Base-by-base conservation (phyloP, 2,329 filamentous ascomycete species). In the Stemphylium vesicarium region DNA sequence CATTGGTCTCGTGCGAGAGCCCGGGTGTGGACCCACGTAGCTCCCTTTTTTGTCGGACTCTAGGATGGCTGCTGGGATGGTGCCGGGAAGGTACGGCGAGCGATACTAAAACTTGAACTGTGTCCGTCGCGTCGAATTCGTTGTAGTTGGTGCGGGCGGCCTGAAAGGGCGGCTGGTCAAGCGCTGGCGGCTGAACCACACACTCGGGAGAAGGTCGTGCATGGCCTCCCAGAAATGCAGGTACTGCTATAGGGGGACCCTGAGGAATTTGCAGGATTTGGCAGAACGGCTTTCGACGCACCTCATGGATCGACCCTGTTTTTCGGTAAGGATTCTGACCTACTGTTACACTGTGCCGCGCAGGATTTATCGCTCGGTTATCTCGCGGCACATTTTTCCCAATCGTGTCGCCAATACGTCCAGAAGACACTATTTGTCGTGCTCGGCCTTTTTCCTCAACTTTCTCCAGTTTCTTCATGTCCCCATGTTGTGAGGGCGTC, bases 171-270 rank as follows among this genome's bases (percentile, higher is more conserved):
- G 15, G 37, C 39, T 35, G 39, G 46, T 54, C 39, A 44, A 49
- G 15, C 32, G 44, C 36, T 38, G 35, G 48, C 51, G 51, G 51
- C 51, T 44, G 51, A 40, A 38, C 45, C 51, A 42, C 8, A 24
- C 9, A 12, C 10, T 9, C 38, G 45, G 51, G 35, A 44, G 26
- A 24, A 26, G 26, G 15, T 31, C 18, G 39, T 26, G 31, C 29
- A 31, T 31, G 24, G 51, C 33, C 45, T 53, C 39, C 13, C 32
- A 35, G 26, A 29, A 37, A 48, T 20, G 33, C 18, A 35, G 37
- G 37, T 33, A 35, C 51, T 22, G 3, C 18, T 32, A 22, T 39
- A 40, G 13, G 18, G 8, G 46, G 16, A 35, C 40, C 40, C 35
- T 50, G 46, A 31, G 35, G 29, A n/a, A 35, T 24, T 24, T 18